Conservation (phyloP, 2,329 filamentous ascomycete genomes). For the Diaporthe humulicola region DNA sequence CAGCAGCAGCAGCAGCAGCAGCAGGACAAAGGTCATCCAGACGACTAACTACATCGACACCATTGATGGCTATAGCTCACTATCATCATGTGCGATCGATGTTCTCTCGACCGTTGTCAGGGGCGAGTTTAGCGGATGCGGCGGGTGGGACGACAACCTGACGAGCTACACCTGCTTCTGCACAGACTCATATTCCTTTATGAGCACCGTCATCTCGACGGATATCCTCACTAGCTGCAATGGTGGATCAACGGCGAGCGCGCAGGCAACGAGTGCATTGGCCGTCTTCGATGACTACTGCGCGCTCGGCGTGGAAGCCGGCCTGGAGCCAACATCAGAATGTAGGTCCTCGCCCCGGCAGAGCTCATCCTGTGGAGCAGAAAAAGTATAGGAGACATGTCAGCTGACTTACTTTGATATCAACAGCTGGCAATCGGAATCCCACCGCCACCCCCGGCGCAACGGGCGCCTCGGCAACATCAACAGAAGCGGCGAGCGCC, state of each 20-base stretch:
- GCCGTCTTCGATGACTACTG: conserved; percentile 31
- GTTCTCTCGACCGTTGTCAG: conserved; percentile 41
- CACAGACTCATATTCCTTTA: conserved; percentile 36
- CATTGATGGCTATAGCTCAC: conserved; percentile 31
- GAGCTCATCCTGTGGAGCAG: background rate
- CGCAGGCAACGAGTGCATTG: conserved; percentile 32
- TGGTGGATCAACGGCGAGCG: background rate
- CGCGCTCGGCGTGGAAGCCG: conserved; percentile 29
- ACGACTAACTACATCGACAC: conserved; percentile 37
- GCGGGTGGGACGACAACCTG: conserved; percentile 34
- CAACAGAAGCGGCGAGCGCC: background rate
- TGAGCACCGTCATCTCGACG: conserved; percentile 37
- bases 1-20: background rate
- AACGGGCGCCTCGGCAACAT: background rate
- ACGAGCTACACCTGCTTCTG: conserved; percentile 44
- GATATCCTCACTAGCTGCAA: conserved; percentile 34
- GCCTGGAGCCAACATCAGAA: conserved; percentile 20
- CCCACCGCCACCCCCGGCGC: conserved; percentile 4
- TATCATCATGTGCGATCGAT: conserved; percentile 40
- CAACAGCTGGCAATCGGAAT: background rate
- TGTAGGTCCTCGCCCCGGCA: background rate
- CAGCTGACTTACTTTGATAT: background rate
- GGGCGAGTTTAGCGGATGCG: conserved; percentile 40
- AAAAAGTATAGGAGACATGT: too few species aligned
- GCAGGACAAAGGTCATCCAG: conserved; percentile 14